phyloP scores from a whole-genome alignment of 805 yeast species.

The Saccharomycopsis olivae region DNA sequence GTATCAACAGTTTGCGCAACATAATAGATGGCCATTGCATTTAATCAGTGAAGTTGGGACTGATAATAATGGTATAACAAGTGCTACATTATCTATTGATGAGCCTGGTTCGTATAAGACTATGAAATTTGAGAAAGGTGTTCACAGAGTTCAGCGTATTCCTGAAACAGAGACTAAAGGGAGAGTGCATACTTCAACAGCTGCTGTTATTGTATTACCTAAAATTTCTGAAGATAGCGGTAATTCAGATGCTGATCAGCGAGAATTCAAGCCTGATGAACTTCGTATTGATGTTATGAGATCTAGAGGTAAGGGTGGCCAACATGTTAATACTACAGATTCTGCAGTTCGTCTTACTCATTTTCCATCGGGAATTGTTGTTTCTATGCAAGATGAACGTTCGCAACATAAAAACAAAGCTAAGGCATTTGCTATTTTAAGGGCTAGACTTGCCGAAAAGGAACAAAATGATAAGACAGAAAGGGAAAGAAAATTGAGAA shows the following conservation, averaged over 20 bases:
- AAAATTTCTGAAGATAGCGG: slow-evolving; percentile 43
- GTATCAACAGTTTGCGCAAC: slow-evolving; percentile 66
- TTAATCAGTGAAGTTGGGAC: slow-evolving; percentile 47
- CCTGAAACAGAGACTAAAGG: slow-evolving; percentile 94
- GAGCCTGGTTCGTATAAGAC: slow-evolving; percentile 67
- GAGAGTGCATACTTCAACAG: slow-evolving; percentile 89
- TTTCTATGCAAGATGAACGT: slow-evolving; percentile 87
- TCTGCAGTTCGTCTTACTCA: slow-evolving; percentile 93
- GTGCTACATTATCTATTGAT: slow-evolving; percentile 66
- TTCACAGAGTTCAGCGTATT: slow-evolving; percentile 89
- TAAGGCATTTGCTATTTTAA: slow-evolving; percentile 72
- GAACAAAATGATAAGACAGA: slow-evolving; percentile 57
- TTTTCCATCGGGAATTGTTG: slow-evolving; percentile 81
- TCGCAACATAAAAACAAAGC: slow-evolving; percentile 94
- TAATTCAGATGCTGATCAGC: slow-evolving; percentile 42
- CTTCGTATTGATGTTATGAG: slow-evolving; percentile 94
- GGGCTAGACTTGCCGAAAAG: slow-evolving; percentile 75
- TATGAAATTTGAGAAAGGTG: slow-evolving; percentile 83
- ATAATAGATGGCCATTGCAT: slow-evolving; percentile 55
- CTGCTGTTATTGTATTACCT: slow-evolving; percentile 91
- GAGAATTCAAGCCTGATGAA: slow-evolving; percentile 77
- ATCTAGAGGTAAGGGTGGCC: slow-evolving; percentile 96
- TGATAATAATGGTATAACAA: slow-evolving; percentile 58
- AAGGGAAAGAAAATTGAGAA: slow-evolving; percentile 55
- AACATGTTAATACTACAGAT: slow-evolving; percentile 95